Evolutionary conservation across 257 asterid species (phyloP).

Genomic region (Plantago major): DNA sequence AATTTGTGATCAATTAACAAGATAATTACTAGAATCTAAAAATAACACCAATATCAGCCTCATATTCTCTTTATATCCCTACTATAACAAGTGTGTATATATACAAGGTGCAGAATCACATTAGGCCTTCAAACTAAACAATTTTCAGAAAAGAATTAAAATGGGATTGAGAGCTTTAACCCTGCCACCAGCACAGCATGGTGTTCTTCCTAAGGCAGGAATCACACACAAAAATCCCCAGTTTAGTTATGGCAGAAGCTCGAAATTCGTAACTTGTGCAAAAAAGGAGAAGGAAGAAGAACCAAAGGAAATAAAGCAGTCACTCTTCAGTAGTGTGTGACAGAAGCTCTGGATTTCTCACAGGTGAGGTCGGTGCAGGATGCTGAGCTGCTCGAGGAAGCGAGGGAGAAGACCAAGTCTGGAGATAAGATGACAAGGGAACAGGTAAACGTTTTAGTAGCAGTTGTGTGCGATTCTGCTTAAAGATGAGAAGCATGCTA

Average conservation of each 20-base stretch:
- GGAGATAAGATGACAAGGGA: constrained; percentile 73
- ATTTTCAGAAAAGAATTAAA: background rate
- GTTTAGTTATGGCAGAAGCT: constrained; percentile 13
- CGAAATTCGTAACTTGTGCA: constrained; percentile 34
- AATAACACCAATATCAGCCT: constrained; percentile 18
- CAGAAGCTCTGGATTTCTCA: constrained; percentile 84
- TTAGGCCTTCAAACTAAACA: background rate
- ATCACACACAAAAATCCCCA: constrained; percentile 17
- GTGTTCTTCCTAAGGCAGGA: constrained; percentile 24
- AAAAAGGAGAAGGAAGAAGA: constrained; percentile 41
- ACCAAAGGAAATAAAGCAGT: constrained; percentile 40
- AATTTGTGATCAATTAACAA: background rate
- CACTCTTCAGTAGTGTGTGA: constrained; percentile 54
- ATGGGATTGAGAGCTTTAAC: constrained; percentile 60
- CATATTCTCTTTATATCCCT: constrained; percentile 11
- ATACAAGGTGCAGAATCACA: background rate
- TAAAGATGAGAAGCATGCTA: too few species aligned
- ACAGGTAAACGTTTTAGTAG: constrained; percentile 37
- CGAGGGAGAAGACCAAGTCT: constrained; percentile 57
- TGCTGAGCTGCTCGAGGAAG: constrained; percentile 74
- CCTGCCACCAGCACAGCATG: constrained; percentile 50
- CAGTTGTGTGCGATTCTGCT: background rate
- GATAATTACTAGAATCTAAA: background rate
- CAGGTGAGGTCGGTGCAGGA: constrained; percentile 75
- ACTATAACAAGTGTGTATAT: too few species aligned